phyloP scores from a whole-genome alignment of 805 yeast genomes.

The Debaryomyces maramus region DNA sequence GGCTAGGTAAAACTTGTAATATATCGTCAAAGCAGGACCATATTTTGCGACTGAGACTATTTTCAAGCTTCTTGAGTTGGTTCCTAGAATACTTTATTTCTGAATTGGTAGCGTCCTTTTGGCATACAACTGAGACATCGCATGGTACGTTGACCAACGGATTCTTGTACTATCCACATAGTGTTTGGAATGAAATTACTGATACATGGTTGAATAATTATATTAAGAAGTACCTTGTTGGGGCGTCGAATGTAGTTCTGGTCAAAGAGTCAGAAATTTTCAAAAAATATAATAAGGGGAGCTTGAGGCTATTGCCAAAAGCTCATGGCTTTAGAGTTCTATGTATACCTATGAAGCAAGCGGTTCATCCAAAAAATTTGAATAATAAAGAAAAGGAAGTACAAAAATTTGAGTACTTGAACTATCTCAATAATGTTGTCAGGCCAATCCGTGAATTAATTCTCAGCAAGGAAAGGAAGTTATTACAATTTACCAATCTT shows the following conservation, averaged over 20 bases:
- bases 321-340: conserved; percentile 57
- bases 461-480: conserved; percentile 4
- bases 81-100: conserved; percentile 47
- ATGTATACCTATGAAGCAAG: conserved; percentile 46
- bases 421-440: conserved; percentile 36
- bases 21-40: conserved; percentile 44
- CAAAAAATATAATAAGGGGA: conserved; percentile 31
- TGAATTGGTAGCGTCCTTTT: conserved; percentile 50
- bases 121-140: conserved; percentile 61
- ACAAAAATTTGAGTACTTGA: conserved; percentile 28
- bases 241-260: conserved; percentile 6
- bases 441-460: conserved; percentile 41
- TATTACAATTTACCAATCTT: conserved; percentile 8
- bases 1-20: conserved; percentile 48
- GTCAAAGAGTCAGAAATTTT: not conserved
- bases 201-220: conserved; percentile 45
- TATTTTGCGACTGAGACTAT: conserved; percentile 31
- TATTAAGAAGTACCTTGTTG: conserved; percentile 32
- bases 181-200: conserved; percentile 52
- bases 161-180: conserved; percentile 55
- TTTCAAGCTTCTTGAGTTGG: conserved; percentile 57
- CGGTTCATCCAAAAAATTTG: too few species aligned
- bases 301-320: conserved; percentile 60
- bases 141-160: conserved; percentile 24
- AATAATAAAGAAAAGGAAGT: conserved; percentile 21